phyloP scores from a whole-genome alignment of 2,329 filamentous ascomycete genomes.

The Lasiodiplodia theobromae region DNA sequence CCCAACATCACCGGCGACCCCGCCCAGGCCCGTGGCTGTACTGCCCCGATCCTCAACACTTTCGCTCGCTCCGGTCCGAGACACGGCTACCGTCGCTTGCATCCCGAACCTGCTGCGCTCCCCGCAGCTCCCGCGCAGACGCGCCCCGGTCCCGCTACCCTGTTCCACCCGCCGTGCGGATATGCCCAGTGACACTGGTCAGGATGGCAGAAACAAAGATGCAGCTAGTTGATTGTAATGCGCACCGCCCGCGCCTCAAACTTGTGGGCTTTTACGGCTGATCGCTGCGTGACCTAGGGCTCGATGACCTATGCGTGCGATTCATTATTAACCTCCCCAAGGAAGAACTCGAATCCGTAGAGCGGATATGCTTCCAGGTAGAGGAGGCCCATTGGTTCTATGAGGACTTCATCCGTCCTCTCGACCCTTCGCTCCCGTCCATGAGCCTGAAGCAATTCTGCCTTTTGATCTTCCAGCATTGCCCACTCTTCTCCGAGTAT shows the following conservation, averaged over 20 bases:
- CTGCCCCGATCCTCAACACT: constrained; percentile 23
- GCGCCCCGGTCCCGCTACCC: constrained; percentile 26
- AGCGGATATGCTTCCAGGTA: constrained; percentile 97
- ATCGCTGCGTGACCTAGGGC: constrained; percentile 63
- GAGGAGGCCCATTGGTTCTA: constrained; percentile 99
- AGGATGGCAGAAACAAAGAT: constrained; percentile 80
- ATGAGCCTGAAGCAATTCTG: constrained; percentile 87
- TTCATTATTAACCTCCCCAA: constrained; percentile 97
- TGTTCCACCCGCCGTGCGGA: constrained; percentile 44
- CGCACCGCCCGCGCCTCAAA: background rate
- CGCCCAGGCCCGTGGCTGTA: constrained; percentile 25
- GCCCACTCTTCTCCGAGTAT: constrained; percentile 83
- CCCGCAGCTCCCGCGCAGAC: constrained; percentile 41
- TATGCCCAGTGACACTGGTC: constrained; percentile 67
- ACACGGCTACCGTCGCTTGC: constrained; percentile 11
- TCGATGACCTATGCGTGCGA: constrained; percentile 96
- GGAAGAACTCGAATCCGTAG: constrained; percentile 87
- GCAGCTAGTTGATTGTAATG: constrained; percentile 86
- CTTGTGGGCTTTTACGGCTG: constrained; percentile 3
- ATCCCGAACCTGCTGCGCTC: constrained; percentile 10
- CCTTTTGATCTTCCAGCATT: constrained; percentile 90
- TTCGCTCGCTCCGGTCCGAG: constrained; percentile 14
- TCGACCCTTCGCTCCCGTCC: constrained; percentile 83
- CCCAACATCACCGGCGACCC: constrained; percentile 20
- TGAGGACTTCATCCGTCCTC: constrained; percentile 96